Conservation (phyloP, 2,329 filamentous ascomycete genomes). For the Nannizzia gypsea region DNA sequence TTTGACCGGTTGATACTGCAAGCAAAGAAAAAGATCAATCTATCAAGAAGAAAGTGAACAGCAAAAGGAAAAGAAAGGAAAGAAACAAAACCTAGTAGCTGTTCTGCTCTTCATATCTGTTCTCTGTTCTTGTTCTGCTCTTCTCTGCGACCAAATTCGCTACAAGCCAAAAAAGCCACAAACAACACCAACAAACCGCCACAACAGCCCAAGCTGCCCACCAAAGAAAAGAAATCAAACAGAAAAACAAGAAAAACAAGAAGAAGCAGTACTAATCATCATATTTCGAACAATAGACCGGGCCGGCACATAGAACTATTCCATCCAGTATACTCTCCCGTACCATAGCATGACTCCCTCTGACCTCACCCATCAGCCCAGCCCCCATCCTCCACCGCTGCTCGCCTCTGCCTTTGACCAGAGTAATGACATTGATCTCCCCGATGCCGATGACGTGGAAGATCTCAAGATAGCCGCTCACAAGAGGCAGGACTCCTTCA, state of each 20-base stretch:
- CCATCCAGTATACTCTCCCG: constrained; percentile 4
- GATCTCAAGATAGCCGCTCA: constrained; percentile 3
- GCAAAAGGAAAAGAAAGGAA: background rate
- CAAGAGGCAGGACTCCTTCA: constrained; percentile 19
- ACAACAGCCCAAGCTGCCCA: background rate
- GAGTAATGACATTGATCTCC: background rate
- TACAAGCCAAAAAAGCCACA: background rate
- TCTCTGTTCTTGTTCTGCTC: background rate
- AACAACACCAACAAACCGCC: background rate
- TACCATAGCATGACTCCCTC: constrained; percentile 5
- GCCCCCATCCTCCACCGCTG: background rate
- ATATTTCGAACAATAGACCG: background rate
- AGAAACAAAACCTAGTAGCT: background rate
- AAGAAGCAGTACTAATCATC: background rate
- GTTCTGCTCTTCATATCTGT: constrained; percentile 2
- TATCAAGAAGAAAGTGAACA: background rate
- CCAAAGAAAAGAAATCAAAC: background rate
- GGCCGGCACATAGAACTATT: background rate
- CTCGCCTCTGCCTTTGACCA: background rate
- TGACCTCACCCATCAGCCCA: background rate
- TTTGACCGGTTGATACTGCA: constrained; percentile 1
- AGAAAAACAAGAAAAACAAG: background rate
- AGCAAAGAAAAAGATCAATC: background rate
- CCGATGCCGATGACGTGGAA: constrained; percentile 1
- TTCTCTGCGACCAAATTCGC: background rate